Base-by-base conservation (phyloP, 208 protist genomes). In the Trypanosoma rangeli region DNA sequence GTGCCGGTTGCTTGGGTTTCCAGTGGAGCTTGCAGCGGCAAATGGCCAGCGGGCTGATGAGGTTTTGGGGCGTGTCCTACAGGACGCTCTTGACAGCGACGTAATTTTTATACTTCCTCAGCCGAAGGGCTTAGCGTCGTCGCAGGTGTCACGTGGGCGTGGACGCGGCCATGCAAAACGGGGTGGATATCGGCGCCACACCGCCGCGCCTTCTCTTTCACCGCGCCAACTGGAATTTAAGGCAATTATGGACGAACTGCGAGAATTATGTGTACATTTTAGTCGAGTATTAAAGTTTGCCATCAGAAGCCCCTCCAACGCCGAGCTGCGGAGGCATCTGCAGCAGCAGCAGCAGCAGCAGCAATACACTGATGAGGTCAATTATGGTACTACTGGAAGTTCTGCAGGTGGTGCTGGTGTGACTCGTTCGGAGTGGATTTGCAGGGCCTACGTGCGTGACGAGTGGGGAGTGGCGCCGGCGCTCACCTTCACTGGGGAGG, bases 401-500 rank as follows among this genome's bases (percentile, higher is more conserved):
- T 13, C 16, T 4, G 20, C 49, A 20, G 64, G 56, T 26, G 48
- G n/a, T 33, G 48, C 28, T 29, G 49, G n/a, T 37, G 56, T 33
- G 29, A 7, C 20, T 7, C n/a, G 61, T 24, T 20, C 64, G 54
- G 58, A 61, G 58, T 96, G 85, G 84, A 79, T 82, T 28, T 96
- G 91, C 49, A 83, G 91, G 10, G 88, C 83, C 58, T 96, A 96
- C 70, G 76, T 89, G 52, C 87, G 88, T 57, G 87, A 94, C 49
- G 88, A 96, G 63, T 96, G 91, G 91, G 79, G 76, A 52, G 70
- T 84, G 18, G 73, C 76, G 16, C 72, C 82, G 1, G 84, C 67
- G 46, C 78, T 84, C 29, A 46, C 58, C n/a, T 80, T 92, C 24
- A 84, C 74, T 20, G 64, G 64, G 5, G 85, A 91, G 67, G 66